Evolutionary conservation across 2,329 filamentous ascomycete genomes (phyloP).

Genomic region (Aspergillus sp.): DNA sequence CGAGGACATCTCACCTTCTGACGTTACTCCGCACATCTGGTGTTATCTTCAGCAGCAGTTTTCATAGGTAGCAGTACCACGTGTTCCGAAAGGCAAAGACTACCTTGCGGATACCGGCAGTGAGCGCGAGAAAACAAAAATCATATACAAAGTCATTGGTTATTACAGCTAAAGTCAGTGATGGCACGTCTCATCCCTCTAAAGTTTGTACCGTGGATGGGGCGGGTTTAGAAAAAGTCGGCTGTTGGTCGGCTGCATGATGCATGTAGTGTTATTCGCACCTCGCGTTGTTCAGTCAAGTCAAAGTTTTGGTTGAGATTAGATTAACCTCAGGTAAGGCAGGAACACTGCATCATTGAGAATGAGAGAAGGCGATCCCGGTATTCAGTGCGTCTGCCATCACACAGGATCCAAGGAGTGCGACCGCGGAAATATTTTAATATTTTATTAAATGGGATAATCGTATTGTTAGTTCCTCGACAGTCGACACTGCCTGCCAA

Average conservation of each 20-base stretch:
- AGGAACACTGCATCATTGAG: conserved; percentile 4
- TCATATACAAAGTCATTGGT: not conserved
- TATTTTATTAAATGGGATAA: not conserved
- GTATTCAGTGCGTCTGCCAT: not conserved
- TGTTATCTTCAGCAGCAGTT: not conserved
- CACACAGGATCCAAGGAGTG: not conserved
- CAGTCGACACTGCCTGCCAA: not conserved
- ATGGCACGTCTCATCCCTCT: no score
- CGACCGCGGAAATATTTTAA: not conserved
- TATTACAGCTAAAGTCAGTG: no score
- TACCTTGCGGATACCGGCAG: not conserved
- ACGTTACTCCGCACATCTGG: not conserved
- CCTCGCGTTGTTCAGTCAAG: not conserved
- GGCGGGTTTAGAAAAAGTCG: not conserved
- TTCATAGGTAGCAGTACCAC: not conserved
- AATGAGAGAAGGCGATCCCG: not conserved
- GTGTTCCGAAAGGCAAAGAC: not conserved
- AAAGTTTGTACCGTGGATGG: no score
- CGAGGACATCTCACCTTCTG: not conserved
- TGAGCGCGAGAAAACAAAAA: not conserved
- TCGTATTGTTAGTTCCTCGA: not conserved
- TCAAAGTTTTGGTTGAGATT: conserved; percentile 2
- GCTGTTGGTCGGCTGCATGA: conserved; percentile 2
- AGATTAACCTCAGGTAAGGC: conserved; percentile 9
- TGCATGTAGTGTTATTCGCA: conserved; percentile 12